phyloP scores from a whole-genome alignment of 1,284 basidiomycete genomes.

The Ganoderma boninense region DNA sequence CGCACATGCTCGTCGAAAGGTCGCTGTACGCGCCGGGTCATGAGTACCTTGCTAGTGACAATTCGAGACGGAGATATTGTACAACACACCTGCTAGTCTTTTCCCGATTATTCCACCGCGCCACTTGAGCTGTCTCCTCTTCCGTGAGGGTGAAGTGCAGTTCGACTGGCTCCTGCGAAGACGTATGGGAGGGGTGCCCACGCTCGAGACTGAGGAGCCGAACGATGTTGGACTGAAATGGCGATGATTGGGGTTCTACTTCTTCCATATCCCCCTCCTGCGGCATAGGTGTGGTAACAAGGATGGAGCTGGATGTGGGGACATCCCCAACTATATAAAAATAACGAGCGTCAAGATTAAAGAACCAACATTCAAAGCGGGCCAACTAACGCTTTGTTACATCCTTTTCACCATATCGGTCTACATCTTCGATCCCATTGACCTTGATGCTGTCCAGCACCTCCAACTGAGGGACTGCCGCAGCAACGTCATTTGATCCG shows the following conservation, averaged over 20 bases:
- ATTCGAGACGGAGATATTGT: not conserved
- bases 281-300: not conserved
- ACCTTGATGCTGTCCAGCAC: not conserved
- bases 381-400: not conserved
- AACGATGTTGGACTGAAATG: constrained; percentile 13
- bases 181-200: constrained; percentile 21
- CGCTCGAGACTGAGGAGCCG: constrained; percentile 21
- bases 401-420: not conserved
- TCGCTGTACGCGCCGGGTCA: constrained; percentile 14
- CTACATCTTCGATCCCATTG: not conserved
- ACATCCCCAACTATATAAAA: not conserved
- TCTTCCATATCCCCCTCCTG: not conserved
- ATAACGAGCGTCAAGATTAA: not conserved
- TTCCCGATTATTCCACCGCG: constrained; percentile 21
- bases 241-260: constrained; percentile 2
- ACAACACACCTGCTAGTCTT: constrained; percentile 13
- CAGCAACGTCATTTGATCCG: not conserved
- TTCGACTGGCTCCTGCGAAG: constrained; percentile 15
- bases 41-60: not conserved
- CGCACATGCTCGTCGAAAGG: constrained; percentile 21
- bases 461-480: not conserved
- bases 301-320: not conserved
- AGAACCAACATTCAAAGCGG: not conserved
- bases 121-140: constrained; percentile 22
- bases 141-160: constrained; percentile 23